Evolutionary conservation across 768 basidiomycete genomes (phyloP).

Genomic region (Candolleomyces aberdarensis): DNA sequence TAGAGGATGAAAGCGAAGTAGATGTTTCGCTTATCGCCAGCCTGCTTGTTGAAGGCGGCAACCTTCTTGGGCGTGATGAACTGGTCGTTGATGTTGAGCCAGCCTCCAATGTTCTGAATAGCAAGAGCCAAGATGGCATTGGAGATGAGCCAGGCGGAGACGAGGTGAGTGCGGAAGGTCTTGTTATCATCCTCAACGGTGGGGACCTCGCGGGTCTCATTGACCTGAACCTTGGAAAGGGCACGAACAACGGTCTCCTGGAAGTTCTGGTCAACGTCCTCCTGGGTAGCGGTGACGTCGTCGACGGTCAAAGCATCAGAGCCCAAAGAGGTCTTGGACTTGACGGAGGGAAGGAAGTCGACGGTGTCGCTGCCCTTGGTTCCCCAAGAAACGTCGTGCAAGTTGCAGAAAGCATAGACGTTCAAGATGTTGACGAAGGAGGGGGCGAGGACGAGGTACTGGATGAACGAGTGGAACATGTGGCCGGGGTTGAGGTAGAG

Average conservation of each 20-base stretch:
- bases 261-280: conserved; percentile 87
- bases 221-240: conserved; percentile 64
- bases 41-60: conserved; percentile 35
- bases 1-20: conserved; percentile 82
- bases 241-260: conserved; percentile 90
- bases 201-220: conserved; percentile 70
- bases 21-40: conserved; percentile 41
- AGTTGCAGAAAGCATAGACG: conserved; percentile 95
- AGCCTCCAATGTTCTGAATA: conserved; percentile 72
- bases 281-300: conserved; percentile 76
- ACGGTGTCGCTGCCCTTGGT: conserved; percentile 95
- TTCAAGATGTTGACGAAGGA: conserved; percentile 94
- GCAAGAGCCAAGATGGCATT: conserved; percentile 72
- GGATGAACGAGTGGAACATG: conserved; percentile 90
- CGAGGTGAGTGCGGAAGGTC: conserved; percentile 91
- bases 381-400: conserved; percentile 94
- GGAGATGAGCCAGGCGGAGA: conserved; percentile 75
- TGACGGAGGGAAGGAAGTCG: conserved; percentile 85
- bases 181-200: conserved; percentile 87
- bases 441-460: conserved; percentile 86
- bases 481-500: conserved; percentile 97
- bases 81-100: conserved; percentile 27
- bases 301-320: conserved; percentile 78
- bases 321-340: conserved; percentile 66
- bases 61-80: conserved; percentile 23